Base-by-base conservation (phyloP, 768 basidiomycete genomes). In the Tubosaeta brunneosetosa region DNA sequence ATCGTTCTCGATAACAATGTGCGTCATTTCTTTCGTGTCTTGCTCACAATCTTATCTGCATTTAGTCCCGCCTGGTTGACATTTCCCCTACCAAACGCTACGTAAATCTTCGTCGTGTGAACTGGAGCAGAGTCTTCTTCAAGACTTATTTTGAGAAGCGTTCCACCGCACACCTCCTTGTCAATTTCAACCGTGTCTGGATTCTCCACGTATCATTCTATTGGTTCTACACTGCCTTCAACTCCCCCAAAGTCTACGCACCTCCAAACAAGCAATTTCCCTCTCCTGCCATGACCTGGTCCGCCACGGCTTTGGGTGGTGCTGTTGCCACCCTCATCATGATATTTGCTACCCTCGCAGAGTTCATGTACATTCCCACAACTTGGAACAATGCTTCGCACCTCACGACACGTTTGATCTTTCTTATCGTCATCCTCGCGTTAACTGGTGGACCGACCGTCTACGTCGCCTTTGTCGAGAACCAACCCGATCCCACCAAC, bases 181-280 rank as follows among this genome's bases (percentile, higher is more conserved):
- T 97, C 78, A 97, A 99, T 74, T 99, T 99, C 76, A 99, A 99
- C 72, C 92, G 97, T 37, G 81, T 99, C 65, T 99, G 97, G 97
- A 92, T 99, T 62, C 77, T 95, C 51, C 97, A 99, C 66, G 77
- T 99, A 53, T 80, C 94, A 8, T 72, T 95, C 48, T 98, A 85
- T 76, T 99, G 91, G 83, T 97, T 92, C 74, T 98, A 92, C 74
- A 98, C 95, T 9, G 85, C 97, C n/a, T 97, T 86, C 80, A 94
- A 98, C 74, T 91, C 94, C 0, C 94, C 94, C 8, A 84, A 80
- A 60, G 85, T 97, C 55, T 99, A 97, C 66, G 85, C 89, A 2
- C 87, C 88, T 11, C 74, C 71, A 44, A 75, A 82, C 58, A 80
- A 82, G 63, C 74, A 79, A 29, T 69, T 64, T 45, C 93, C 94